A percentile compares a stretch with the other conserved stretches of the same genome.
Conservation (phyloP, 352 stramenopile genomes). For the Albugo candida region DNA sequence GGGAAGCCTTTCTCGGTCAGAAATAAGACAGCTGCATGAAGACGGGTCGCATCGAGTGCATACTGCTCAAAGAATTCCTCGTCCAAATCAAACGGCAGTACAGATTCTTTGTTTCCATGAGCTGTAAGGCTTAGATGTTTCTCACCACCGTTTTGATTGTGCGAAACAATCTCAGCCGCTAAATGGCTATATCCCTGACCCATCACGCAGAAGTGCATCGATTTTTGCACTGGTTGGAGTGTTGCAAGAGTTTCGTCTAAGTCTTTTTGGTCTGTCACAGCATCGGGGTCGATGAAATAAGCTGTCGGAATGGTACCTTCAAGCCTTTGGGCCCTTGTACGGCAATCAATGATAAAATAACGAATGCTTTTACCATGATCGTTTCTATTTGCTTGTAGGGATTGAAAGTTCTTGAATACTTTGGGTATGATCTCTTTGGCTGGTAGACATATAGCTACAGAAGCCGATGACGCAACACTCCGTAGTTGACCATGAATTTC, state of each 20-base stretch:
- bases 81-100: slow-evolving; percentile 20
- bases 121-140: slow-evolving; percentile 4
- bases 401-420: slow-evolving; percentile 54
- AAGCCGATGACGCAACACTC: slow-evolving; percentile 22
- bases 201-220: slow-evolving; percentile 63
- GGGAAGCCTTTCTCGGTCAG: slow-evolving; percentile 53
- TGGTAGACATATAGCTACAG: slow-evolving; percentile 34
- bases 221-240: slow-evolving; percentile 34
- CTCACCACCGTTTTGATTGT: slow-evolving; percentile 3
- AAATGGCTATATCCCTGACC: slow-evolving; percentile 53
- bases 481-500: slow-evolving; percentile 10
- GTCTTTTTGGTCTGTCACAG: slow-evolving; percentile 23
- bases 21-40: slow-evolving; percentile 49
- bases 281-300: slow-evolving; percentile 54
- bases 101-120: slow-evolving; percentile 1
- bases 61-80: slow-evolving; percentile 43
- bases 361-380: slow-evolving; percentile 19
- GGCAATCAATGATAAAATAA: slow-evolving; percentile 68
- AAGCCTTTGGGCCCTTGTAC: slow-evolving; percentile 17
- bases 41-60: slow-evolving; percentile 36
- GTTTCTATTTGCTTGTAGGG: slow-evolving; percentile 1
- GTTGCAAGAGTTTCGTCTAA: slow-evolving; percentile 50
- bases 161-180: slow-evolving; percentile 28
- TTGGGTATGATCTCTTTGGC: slow-evolving; percentile 37
- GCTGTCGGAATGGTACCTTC: slow-evolving; percentile 49